Percentiles rank a stretch among this genome's conserved stretches.
These are phyloP conservation scores for Sungouiozyma intestinalis DNA, from an alignment of 805 yeast species.

Conservation along the genomic window DNA sequence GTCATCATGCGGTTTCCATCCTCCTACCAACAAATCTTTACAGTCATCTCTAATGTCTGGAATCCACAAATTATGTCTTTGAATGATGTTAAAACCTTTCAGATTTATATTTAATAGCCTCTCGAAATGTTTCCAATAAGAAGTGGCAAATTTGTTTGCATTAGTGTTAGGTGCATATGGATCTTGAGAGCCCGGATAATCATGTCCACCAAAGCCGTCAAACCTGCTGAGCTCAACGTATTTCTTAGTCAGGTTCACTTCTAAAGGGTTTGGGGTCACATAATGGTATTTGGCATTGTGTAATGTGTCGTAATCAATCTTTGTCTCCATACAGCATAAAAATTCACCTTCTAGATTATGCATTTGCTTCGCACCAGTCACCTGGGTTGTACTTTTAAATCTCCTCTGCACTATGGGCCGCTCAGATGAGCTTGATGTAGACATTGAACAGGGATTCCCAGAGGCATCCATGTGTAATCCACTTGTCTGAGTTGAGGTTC, in stretches of 20 bases:
- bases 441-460: neutral
- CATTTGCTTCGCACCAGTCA: neutral
- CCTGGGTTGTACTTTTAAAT: neutral
- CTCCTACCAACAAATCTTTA: slow-evolving; percentile 5
- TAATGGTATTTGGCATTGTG: neutral
- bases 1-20: neutral
- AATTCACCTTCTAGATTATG: neutral
- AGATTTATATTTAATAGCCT: slow-evolving; percentile 15
- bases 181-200: neutral
- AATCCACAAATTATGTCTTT: slow-evolving; percentile 23
- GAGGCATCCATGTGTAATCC: neutral
- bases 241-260: neutral
- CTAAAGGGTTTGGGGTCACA: neutral
- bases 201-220: neutral
- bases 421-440: neutral
- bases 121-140: slow-evolving; percentile 18
- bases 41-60: slow-evolving; percentile 14
- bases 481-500: neutral
- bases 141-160: slow-evolving; percentile 5
- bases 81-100: slow-evolving; percentile 10
- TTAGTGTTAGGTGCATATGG: neutral
- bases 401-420: neutral
- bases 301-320: neutral
- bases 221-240: neutral
- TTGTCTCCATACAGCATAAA: neutral